These are phyloP conservation scores for Flaveria brownii DNA, from an alignment of 129 eudicot species.

Conservation along the genomic window DNA sequence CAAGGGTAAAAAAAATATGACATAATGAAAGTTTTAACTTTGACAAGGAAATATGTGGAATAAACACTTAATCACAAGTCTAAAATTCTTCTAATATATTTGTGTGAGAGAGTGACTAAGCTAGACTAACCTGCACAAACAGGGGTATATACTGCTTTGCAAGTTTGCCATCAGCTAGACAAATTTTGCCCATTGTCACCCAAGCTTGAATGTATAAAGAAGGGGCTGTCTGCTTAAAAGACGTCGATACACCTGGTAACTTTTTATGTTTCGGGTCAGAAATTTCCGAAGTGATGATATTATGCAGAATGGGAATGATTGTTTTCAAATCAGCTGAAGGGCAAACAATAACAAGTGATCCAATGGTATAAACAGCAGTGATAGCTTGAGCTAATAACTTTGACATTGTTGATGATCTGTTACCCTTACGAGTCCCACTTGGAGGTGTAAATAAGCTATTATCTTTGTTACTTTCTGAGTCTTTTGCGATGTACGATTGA, in stretches of 20 bases:
- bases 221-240: conserved; percentile 71
- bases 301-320: conserved; percentile 61
- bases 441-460: conserved; percentile 59
- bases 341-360: conserved; percentile 76
- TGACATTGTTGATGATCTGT: conserved; percentile 44
- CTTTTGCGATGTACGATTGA: conserved; percentile 56
- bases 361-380: conserved; percentile 82
- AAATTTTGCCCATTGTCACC: conserved; percentile 90
- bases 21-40: neutral
- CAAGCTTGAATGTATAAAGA: conserved; percentile 87
- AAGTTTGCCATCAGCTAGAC: conserved; percentile 94
- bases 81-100: conserved; percentile 5
- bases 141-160: conserved; percentile 94
- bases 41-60: neutral
- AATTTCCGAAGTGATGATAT: conserved; percentile 74
- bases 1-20: neutral
- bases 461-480: conserved; percentile 43
- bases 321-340: conserved; percentile 61
- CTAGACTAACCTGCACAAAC: conserved; percentile 76
- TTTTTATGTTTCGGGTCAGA: conserved; percentile 54
- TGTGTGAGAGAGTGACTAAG: conserved; percentile 6
- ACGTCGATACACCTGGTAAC: conserved; percentile 34
- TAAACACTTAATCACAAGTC: neutral
- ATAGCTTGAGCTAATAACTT: conserved; percentile 46
- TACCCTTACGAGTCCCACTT: conserved; percentile 39